phyloP scores from a whole-genome alignment of 1,284 basidiomycete genomes.

The Pisolithus thermaeus region DNA sequence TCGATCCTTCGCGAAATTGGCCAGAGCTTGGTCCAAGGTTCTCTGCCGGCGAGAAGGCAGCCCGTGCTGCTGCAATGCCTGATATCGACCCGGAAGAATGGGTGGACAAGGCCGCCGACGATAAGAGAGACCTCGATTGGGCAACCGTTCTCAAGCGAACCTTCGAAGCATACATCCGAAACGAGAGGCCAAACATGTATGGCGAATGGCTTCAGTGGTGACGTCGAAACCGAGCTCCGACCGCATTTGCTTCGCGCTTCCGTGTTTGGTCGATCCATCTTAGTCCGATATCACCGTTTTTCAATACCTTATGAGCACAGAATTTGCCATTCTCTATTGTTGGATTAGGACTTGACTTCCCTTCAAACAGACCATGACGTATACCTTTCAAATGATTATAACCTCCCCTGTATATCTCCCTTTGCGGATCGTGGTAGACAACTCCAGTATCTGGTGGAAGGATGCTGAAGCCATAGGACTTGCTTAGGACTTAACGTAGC shows the following conservation, averaged over 20 bases:
- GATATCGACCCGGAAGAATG: slow-evolving; percentile 31
- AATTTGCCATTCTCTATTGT: slow-evolving; percentile 23
- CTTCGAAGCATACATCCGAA: slow-evolving; percentile 84
- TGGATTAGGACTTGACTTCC: slow-evolving; percentile 27
- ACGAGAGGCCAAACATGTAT: slow-evolving; percentile 88
- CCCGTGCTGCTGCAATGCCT: slow-evolving; percentile 36
- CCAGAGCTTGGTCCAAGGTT: slow-evolving; percentile 86
- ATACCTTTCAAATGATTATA: slow-evolving; percentile 24
- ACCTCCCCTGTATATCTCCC: slow-evolving; percentile 7
- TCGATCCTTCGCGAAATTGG: slow-evolving; percentile 84
- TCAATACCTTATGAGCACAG: slow-evolving; percentile 23
- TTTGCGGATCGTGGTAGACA: slow-evolving; percentile 13
- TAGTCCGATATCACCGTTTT: slow-evolving; percentile 20
- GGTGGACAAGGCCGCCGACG: slow-evolving; percentile 37
- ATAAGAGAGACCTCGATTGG: slow-evolving; percentile 83
- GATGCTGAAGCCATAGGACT: slow-evolving; percentile 14
- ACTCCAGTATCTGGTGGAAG: slow-evolving; percentile 6
- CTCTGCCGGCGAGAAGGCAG: slow-evolving; percentile 61
- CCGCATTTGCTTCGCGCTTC: slow-evolving; percentile 1
- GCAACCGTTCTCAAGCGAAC: slow-evolving; percentile 86
- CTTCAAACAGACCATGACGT: slow-evolving; percentile 25
- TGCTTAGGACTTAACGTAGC: slow-evolving; percentile 22
- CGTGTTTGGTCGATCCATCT: slow-evolving; percentile 20
- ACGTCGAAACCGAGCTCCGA: slow-evolving; percentile 10
- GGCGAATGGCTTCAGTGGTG: slow-evolving; percentile 79